Evolutionary conservation across 495 filamentous ascomycete genomes (phyloP).

Genomic region (Pyrenopolyporus hunteri): DNA sequence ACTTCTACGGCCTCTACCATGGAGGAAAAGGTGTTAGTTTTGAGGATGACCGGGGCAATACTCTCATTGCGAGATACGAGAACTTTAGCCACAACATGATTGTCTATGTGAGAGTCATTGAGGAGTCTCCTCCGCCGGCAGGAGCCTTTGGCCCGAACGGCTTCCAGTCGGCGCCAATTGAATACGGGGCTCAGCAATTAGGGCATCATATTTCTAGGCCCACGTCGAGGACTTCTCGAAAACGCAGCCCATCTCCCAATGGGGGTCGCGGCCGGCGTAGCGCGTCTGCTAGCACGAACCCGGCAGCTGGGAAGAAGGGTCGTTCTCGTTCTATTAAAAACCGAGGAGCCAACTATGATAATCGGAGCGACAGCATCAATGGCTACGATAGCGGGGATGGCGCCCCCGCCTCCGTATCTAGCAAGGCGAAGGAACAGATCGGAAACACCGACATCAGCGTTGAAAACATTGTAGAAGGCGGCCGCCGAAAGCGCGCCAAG

Average conservation of each 20-base stretch:
- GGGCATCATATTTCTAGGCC: slow-evolving; percentile 68
- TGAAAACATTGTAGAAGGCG: slow-evolving; percentile 96
- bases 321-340: slow-evolving; percentile 73
- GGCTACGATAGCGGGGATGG: slow-evolving; percentile 84
- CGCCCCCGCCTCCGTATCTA: slow-evolving; percentile 73
- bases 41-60: slow-evolving; percentile 83
- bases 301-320: slow-evolving; percentile 62
- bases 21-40: slow-evolving; percentile 82
- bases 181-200: slow-evolving; percentile 58
- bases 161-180: slow-evolving; percentile 46
- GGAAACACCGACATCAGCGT: slow-evolving; percentile 96
- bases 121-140: slow-evolving; percentile 62
- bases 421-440: slow-evolving; percentile 77
- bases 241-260: slow-evolving; percentile 85
- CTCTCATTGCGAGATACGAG: slow-evolving; percentile 91
- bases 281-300: slow-evolving; percentile 66
- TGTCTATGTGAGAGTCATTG: slow-evolving; percentile 86
- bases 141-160: slow-evolving; percentile 42
- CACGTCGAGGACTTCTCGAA: slow-evolving; percentile 68
- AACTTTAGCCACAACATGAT: slow-evolving; percentile 89
- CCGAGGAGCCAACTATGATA: slow-evolving; percentile 69
- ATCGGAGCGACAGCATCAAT: slow-evolving; percentile 66
- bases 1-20: slow-evolving; percentile 89
- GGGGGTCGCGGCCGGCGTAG: slow-evolving; percentile 75
- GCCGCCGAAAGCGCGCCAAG: slow-evolving; percentile 92